Percentiles rank a stretch among this genome's conserved stretches.
phyloP scores from a whole-genome alignment of 768 basidiomycete genomes.

The Russula ochroleuca region DNA sequence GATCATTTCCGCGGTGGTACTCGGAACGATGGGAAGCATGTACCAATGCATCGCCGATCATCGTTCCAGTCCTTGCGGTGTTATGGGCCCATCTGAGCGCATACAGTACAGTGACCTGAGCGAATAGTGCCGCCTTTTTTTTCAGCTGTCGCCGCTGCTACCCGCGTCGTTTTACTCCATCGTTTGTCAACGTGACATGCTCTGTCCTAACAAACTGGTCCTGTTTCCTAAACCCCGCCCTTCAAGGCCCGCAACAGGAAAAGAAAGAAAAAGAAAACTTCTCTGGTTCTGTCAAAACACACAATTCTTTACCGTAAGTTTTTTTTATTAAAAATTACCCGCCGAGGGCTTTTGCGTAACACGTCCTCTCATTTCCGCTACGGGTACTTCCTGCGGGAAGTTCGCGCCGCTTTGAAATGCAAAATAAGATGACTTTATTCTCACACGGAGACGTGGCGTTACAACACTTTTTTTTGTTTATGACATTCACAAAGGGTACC shows the following conservation, averaged over 20 bases:
- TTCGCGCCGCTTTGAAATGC: not conserved
- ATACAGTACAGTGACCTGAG: not conserved
- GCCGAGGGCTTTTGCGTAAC: not conserved
- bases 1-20: not conserved
- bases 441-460: not conserved
- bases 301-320: no score
- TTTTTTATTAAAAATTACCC: slow-evolving; percentile 10
- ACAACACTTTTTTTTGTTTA: not conserved
- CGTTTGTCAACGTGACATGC: not conserved
- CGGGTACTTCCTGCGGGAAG: not conserved
- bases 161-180: not conserved
- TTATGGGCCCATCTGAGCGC: not conserved
- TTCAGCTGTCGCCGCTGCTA: not conserved
- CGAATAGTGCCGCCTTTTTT: no score
- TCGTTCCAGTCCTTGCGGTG: no score
- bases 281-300: no score
- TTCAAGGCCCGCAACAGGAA: not conserved
- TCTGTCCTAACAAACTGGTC: not conserved
- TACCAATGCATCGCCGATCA: slow-evolving; percentile 1
- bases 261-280: not conserved
- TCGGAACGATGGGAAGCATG: no score
- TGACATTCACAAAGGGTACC: not conserved
- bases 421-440: not conserved
- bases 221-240: not conserved
- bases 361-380: slow-evolving; percentile 8